These are phyloP conservation scores for Vigna angularis DNA, from an alignment of 306 rosid species.

Conservation along the genomic window DNA sequence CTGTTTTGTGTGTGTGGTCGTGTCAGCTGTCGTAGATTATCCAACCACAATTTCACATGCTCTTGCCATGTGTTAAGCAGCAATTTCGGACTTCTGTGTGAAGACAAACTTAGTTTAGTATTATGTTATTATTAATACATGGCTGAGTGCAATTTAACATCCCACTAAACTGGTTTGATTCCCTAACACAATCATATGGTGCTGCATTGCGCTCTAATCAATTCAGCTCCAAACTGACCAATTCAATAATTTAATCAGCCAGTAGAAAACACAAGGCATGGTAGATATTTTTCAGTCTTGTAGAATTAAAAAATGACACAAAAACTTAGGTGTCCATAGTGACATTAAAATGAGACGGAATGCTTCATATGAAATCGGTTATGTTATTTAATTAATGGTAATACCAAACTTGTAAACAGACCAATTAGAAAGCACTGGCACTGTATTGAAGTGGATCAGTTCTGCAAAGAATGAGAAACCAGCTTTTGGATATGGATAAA, in stretches of 20 bases:
- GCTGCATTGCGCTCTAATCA: slow-evolving; percentile 41
- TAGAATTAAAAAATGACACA: background rate
- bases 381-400: slow-evolving; percentile 15
- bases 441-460: slow-evolving; percentile 26
- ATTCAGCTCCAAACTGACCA: slow-evolving; percentile 36
- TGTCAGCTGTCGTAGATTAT: slow-evolving; percentile 49
- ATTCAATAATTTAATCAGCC: slow-evolving; percentile 35
- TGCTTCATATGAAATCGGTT: slow-evolving; percentile 5
- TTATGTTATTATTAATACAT: slow-evolving; percentile 37
- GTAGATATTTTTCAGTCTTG: slow-evolving; percentile 41
- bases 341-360: background rate
- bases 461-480: slow-evolving; percentile 16
- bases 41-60: slow-evolving; percentile 28
- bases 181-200: slow-evolving; percentile 36
- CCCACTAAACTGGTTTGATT: slow-evolving; percentile 40
- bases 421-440: background rate
- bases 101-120: slow-evolving; percentile 12
- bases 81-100: slow-evolving; percentile 13
- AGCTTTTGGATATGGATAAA: slow-evolving; percentile 34
- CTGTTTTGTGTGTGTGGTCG: slow-evolving; percentile 8
- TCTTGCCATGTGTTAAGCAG: slow-evolving; percentile 29
- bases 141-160: slow-evolving; percentile 48
- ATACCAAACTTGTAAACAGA: slow-evolving; percentile 5
- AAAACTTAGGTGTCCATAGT: slow-evolving; percentile 31
- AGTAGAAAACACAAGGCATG: slow-evolving; percentile 33